Base-by-base conservation (phyloP, 148 eudicot genomes). In the Spergularia bocconei region DNA sequence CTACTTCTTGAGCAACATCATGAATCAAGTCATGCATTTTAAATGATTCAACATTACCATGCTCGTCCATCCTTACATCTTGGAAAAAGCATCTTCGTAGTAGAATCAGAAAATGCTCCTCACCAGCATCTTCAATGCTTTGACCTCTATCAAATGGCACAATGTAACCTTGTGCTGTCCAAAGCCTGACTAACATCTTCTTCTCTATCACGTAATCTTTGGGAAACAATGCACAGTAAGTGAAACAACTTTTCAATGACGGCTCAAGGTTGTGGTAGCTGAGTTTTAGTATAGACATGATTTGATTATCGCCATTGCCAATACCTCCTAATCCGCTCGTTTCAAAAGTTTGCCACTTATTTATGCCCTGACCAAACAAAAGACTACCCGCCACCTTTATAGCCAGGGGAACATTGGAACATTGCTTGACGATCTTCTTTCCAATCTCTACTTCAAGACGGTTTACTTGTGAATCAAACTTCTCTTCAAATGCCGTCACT, bases 11-110 rank as follows among this genome's bases (percentile, higher is more conserved):
- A 25, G 66, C 66, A 1, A 63, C 6, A 63, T 63, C 38, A 12
- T 63, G 66, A 3, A 63, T 20, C 14, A 63, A 13, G 16, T 63
- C 66, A 2, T 63, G 66, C 29, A 63, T 63, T 13, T 63, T 63
- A 29, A 63, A 17, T n/a, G 14, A 63, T 3, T 1, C 1, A 63
- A 63, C 21, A 6, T 53, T n/a, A 55, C 65, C 48, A 44, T 6
- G 11, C 20, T 11, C 5, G 38, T 41, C 20, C 21, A 0, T 20
- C 63, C 44, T 13, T 11, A 74, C 50, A 60, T 70, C 78, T 23
- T 74, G 78, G 23, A 79, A 68, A 17, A 79, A 79, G n/a, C 77
- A 79, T 57, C 82, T 79, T n/a, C 63, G 65, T 2, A 69, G 4
- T 72, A 79, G 41, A 41, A 56, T 74, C 5, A 21, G 16, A 33